These are phyloP conservation scores for Stereum hirsutum DNA, from an alignment of 1,284 basidiomycete species.

Conservation along the genomic window DNA sequence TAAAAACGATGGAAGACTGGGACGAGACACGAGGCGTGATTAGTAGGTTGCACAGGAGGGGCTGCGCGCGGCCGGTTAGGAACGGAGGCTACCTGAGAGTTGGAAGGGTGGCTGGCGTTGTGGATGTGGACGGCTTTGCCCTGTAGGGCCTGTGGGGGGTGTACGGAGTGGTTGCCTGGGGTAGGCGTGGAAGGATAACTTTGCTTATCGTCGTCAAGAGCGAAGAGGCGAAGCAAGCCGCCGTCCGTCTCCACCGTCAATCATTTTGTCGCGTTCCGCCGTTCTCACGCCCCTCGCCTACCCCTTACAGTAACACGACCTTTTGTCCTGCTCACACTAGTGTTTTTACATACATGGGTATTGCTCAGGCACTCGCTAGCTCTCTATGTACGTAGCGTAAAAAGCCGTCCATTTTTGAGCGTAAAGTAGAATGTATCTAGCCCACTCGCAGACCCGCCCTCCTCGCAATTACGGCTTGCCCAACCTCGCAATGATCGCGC, in stretches of 20 bases:
- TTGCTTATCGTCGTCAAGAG: slow-evolving; percentile 33
- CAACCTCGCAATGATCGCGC: slow-evolving; percentile 78
- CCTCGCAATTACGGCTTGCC: slow-evolving; percentile 30
- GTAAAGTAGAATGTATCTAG: too few relatives aligned
- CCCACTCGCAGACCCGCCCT: too few relatives aligned
- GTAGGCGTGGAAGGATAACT: slow-evolving; percentile 41
- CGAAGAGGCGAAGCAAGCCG: slow-evolving; percentile 7
- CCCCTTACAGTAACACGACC: too few relatives aligned
- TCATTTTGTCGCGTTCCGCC: slow-evolving; percentile 10
- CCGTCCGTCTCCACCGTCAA: not conserved
- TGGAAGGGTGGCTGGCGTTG: slow-evolving; percentile 16
- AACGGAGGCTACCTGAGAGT: slow-evolving; percentile 22
- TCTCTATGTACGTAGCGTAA: too few relatives aligned
- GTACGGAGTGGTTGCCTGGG: slow-evolving; percentile 49
- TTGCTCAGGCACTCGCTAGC: too few relatives aligned
- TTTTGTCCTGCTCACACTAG: too few relatives aligned
- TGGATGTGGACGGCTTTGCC: slow-evolving; percentile 73
- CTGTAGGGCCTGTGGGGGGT: slow-evolving; percentile 76
- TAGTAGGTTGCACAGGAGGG: not conserved
- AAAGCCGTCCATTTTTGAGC: too few relatives aligned
- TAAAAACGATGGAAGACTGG: slow-evolving; percentile 17
- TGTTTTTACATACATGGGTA: too few relatives aligned
- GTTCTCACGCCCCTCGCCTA: slow-evolving; percentile 11
- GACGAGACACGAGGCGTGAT: not conserved
- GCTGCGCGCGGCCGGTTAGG: too few relatives aligned